phyloP scores from a whole-genome alignment of 139 green algal genomes.

The Diplosphaera chodatii region DNA sequence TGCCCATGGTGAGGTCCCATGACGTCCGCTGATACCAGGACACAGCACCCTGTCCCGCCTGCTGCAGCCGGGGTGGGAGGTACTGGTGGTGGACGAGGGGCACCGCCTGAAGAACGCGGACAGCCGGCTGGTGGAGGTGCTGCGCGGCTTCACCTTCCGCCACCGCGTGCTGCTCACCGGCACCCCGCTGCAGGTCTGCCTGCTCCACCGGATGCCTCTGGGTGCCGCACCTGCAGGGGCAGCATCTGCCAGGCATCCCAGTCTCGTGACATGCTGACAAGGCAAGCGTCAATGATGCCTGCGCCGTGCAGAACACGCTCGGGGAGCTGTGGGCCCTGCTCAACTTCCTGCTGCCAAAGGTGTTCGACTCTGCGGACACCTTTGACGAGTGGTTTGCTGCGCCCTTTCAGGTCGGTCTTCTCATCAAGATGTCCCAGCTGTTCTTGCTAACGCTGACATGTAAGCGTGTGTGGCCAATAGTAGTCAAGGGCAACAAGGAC shows the following conservation, averaged over 20 bases:
- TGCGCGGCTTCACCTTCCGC: slow-evolving; percentile 33
- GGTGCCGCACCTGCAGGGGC: too few species aligned
- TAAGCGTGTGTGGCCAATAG: too few species aligned
- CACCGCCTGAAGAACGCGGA: slow-evolving; percentile 74
- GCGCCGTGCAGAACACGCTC: slow-evolving; percentile 56
- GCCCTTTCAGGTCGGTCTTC: slow-evolving; percentile 35
- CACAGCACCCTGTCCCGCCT: too few species aligned
- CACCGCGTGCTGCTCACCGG: slow-evolving; percentile 67
- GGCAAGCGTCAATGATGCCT: too few species aligned
- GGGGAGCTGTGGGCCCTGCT: slow-evolving; percentile 52
- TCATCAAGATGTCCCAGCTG: too few species aligned
- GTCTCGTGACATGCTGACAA: too few species aligned
- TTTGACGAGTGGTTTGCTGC: slow-evolving; percentile 63
- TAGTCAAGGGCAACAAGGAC: too few species aligned
- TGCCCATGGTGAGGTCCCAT: too few species aligned
- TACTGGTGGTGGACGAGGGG: slow-evolving; percentile 72
- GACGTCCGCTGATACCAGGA: too few species aligned
- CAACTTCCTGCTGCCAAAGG: slow-evolving; percentile 53
- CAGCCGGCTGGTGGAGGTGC: slow-evolving; percentile 46
- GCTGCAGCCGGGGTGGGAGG: slow-evolving; percentile 44
- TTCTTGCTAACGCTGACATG: too few species aligned
- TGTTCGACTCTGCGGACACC: slow-evolving; percentile 46
- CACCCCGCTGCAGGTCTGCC: slow-evolving; percentile 37
- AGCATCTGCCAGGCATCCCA: too few species aligned
- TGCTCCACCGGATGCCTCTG: too few species aligned